A percentile compares a stretch with the other conserved stretches of the same genome.
Conservation (phyloP, 345 rosid species). For the Pelargonium nanum region DNA sequence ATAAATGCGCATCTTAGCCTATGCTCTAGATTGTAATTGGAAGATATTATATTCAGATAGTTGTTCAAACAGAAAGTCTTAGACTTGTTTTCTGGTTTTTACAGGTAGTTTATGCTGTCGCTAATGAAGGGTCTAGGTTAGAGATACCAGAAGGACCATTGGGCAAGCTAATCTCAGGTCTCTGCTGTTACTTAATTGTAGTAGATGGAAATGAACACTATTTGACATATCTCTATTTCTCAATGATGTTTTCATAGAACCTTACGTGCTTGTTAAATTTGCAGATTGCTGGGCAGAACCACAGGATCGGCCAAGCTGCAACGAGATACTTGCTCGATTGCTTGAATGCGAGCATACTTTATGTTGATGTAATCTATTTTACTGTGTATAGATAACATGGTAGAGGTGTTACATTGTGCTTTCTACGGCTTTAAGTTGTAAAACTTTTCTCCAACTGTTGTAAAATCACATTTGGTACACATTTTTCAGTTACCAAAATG, state of each 20-base stretch:
- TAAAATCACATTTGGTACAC: not conserved
- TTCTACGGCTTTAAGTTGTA: not conserved
- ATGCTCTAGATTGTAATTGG: too few species aligned
- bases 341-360: slow-evolving; percentile 64
- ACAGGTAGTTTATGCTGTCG: slow-evolving; percentile 89
- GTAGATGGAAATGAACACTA: not conserved
- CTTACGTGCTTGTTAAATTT: not conserved
- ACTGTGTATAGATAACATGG: not conserved
- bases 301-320: slow-evolving; percentile 73
- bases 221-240: too few species aligned
- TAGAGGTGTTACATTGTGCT: not conserved
- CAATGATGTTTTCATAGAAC: not conserved
- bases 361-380: not conserved
- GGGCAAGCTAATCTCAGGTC: slow-evolving; percentile 84
- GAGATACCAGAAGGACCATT: slow-evolving; percentile 87
- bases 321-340: slow-evolving; percentile 71
- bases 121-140: slow-evolving; percentile 74
- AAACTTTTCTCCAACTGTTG: not conserved
- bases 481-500: too few species aligned
- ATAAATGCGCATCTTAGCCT: not conserved
- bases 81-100: not conserved
- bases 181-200: slow-evolving; percentile 3
- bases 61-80: too few species aligned
- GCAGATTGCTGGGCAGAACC: slow-evolving; percentile 95
- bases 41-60: too few species aligned